Conservation (phyloP, 768 basidiomycete species). For the Lactifluus volemus region DNA sequence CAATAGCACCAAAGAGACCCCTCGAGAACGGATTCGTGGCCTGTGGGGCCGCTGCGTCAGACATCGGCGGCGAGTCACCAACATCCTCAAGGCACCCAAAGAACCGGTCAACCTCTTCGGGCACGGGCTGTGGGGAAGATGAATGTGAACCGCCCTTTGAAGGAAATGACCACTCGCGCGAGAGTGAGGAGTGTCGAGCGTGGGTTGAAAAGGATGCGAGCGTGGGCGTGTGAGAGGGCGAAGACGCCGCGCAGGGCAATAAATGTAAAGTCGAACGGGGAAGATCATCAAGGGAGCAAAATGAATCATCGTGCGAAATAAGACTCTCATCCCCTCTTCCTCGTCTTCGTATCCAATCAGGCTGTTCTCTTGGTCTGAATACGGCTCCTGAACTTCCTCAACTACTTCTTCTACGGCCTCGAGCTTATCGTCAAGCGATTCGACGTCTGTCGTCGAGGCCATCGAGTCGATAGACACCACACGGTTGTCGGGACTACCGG, state of each 20-base stretch:
- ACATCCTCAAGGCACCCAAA: conserved; percentile 58
- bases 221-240: conserved; percentile 24
- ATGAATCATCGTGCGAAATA: conserved; percentile 28
- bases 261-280: conserved; percentile 27
- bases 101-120: conserved; percentile 62
- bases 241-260: conserved; percentile 26
- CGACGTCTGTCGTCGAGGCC: conserved; percentile 62
- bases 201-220: conserved; percentile 25
- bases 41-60: conserved; percentile 28
- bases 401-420: conserved; percentile 51
- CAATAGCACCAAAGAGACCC: conserved; percentile 35
- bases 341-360: conserved; percentile 66
- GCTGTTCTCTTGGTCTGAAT: conserved; percentile 46
- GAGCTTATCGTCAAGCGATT: conserved; percentile 41
- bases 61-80: conserved; percentile 40
- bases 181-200: conserved; percentile 36
- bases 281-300: conserved; percentile 25
- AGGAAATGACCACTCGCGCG: conserved; percentile 62
- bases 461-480: conserved; percentile 56
- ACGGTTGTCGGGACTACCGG: conserved; percentile 39
- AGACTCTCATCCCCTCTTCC: conserved; percentile 56
- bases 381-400: conserved; percentile 28
- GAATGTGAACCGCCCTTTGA: conserved; percentile 16
- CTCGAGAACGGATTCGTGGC: conserved; percentile 49
- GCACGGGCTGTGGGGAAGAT: conserved; percentile 20